These are phyloP conservation scores for Theileria luwenshuni DNA, from an alignment of 169 alveolate genomes.

Conservation along the genomic window DNA sequence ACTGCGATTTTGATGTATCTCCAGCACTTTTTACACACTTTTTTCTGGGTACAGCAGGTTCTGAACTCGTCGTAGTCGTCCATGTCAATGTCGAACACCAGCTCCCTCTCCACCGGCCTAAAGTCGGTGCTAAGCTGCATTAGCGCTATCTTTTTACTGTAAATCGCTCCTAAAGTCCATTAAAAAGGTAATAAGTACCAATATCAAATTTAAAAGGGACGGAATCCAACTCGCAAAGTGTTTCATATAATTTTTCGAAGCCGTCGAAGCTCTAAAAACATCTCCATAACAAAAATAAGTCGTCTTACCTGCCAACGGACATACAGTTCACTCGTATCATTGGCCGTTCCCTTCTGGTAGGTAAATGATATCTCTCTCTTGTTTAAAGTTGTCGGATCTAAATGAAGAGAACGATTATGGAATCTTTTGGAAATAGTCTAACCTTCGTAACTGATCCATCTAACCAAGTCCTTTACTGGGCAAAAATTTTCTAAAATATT, in stretches of 20 bases:
- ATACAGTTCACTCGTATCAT: slow-evolving; percentile 32
- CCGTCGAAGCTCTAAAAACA: slow-evolving; percentile 48
- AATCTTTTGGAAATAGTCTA: slow-evolving; percentile 8
- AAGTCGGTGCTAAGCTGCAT: slow-evolving; percentile 75
- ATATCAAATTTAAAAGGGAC: slow-evolving; percentile 68
- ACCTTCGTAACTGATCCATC: slow-evolving; percentile 69
- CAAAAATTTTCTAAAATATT: slow-evolving; percentile 49
- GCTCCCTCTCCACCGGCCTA: slow-evolving; percentile 84
- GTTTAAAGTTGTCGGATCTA: slow-evolving; percentile 36
- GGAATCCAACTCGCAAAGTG: slow-evolving; percentile 37
- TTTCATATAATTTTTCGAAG: slow-evolving; percentile 30
- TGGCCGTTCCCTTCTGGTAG: slow-evolving; percentile 39
- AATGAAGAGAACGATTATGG: neutral
- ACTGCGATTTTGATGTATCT: slow-evolving; percentile 83
- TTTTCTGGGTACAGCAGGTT: slow-evolving; percentile 96
- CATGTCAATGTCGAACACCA: slow-evolving; percentile 98
- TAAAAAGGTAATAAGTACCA: slow-evolving; percentile 29
- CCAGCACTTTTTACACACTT: slow-evolving; percentile 96
- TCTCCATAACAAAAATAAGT: too few relatives aligned
- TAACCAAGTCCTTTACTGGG: slow-evolving; percentile 60
- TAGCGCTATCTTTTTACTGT: slow-evolving; percentile 81
- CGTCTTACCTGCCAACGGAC: slow-evolving; percentile 58
- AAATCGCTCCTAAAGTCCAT: slow-evolving; percentile 93
- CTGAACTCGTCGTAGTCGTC: slow-evolving; percentile 97
- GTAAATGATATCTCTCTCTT: slow-evolving; percentile 64